A percentile compares a stretch with the other conserved stretches of the same genome.
phyloP scores from a whole-genome alignment of 345 rosid genomes.

The Bruguiera parviflora region DNA sequence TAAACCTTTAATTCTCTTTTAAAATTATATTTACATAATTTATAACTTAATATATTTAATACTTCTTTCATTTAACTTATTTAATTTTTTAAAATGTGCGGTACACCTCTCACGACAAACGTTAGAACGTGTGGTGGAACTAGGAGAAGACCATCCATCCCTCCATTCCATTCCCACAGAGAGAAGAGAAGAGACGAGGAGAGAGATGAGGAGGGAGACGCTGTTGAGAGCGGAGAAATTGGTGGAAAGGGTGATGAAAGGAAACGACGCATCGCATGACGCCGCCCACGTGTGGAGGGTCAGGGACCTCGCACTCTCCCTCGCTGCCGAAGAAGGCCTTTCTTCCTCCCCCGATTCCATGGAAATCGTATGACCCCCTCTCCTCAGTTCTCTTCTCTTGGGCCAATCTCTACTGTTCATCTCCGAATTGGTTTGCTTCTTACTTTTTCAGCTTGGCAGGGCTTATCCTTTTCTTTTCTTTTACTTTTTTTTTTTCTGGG shows the following conservation, averaged over 20 bases:
- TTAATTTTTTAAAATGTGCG: too few species aligned
- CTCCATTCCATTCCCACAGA: too few species aligned
- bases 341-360: slow-evolving; percentile 65
- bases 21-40: too few species aligned
- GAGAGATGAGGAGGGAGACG: slow-evolving; percentile 22
- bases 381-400: neutral
- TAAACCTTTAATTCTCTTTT: too few species aligned
- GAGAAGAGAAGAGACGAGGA: neutral
- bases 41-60: too few species aligned
- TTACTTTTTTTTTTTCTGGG: neutral
- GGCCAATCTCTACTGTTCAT: neutral
- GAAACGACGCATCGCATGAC: slow-evolving; percentile 87
- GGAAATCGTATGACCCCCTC: slow-evolving; percentile 46
- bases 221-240: slow-evolving; percentile 59
- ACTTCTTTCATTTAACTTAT: too few species aligned
- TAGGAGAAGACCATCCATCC: too few species aligned
- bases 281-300: slow-evolving; percentile 76
- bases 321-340: slow-evolving; percentile 81
- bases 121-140: too few species aligned
- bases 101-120: too few species aligned
- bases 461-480: neutral
- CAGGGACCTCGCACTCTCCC: slow-evolving; percentile 73
- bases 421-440: neutral
- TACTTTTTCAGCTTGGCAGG: too few species aligned
- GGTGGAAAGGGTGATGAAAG: slow-evolving; percentile 56